phyloP scores from a whole-genome alignment of 768 basidiomycete species.

The Tylopilus cervinicoccineus region DNA sequence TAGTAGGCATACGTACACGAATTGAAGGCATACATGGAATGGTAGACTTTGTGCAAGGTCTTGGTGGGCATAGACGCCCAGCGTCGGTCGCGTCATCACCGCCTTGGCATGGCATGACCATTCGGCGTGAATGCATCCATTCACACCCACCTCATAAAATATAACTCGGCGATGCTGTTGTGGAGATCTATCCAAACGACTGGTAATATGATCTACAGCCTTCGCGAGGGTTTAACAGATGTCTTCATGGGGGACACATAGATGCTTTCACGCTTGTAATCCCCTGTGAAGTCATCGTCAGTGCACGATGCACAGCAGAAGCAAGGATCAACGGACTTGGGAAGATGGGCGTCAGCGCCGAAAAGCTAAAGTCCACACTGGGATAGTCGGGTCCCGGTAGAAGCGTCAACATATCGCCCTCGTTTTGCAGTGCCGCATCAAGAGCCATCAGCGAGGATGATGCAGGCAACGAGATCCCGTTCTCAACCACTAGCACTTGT shows the following conservation, averaged over 20 bases:
- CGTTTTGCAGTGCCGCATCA: background rate
- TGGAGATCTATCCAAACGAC: background rate
- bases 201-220: constrained; percentile 10
- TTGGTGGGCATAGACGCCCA: background rate
- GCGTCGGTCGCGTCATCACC: background rate
- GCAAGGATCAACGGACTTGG: constrained; percentile 1
- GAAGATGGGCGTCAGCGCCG: background rate
- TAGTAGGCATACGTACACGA: background rate
- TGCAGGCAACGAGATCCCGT: background rate
- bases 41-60: too few relatives aligned
- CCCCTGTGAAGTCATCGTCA: constrained; percentile 7
- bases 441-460: constrained; percentile 5
- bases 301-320: background rate
- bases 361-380: constrained; percentile 3
- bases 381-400: background rate
- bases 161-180: too few relatives aligned
- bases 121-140: background rate
- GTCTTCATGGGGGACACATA: constrained; percentile 6
- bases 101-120: background rate
- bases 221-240: constrained; percentile 14
- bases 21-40: background rate
- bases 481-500: constrained; percentile 2
- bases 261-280: constrained; percentile 2
- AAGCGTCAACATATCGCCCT: constrained; percentile 1
- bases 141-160: too few relatives aligned